A percentile compares a stretch with the other conserved stretches of the same genome.
These are phyloP conservation scores for Colletotrichum musae DNA, from an alignment of 2,329 filamentous ascomycete species.

Conservation along the genomic window DNA sequence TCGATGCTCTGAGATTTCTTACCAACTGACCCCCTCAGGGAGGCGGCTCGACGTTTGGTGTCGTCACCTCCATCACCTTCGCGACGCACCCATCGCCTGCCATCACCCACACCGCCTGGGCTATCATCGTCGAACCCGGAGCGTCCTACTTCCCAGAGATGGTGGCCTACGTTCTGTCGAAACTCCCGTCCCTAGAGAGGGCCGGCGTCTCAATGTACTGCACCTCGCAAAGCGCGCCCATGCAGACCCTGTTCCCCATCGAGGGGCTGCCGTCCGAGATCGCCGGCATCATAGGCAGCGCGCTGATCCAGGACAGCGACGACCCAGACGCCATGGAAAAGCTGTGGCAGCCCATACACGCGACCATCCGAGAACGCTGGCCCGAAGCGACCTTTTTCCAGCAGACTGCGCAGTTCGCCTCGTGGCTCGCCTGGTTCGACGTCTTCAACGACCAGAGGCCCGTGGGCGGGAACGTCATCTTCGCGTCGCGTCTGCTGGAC, in stretches of 20 bases:
- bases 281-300: constrained; percentile 52
- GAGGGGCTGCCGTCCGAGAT: constrained; percentile 46
- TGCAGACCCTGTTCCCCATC: constrained; percentile 54
- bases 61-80: constrained; percentile 71
- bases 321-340: constrained; percentile 45
- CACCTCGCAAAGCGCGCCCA: constrained; percentile 44
- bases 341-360: constrained; percentile 53
- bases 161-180: constrained; percentile 61
- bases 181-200: constrained; percentile 62
- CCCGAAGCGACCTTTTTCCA: constrained; percentile 45
- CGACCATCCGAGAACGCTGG: constrained; percentile 56
- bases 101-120: constrained; percentile 46
- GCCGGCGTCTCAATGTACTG: constrained; percentile 67
- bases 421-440: constrained; percentile 56
- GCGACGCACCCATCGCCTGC: constrained; percentile 63
- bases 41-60: constrained; percentile 72
- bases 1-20: neutral
- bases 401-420: constrained; percentile 37
- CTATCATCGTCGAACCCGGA: constrained; percentile 46
- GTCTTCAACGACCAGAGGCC: constrained; percentile 52
- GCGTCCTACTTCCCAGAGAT: constrained; percentile 61
- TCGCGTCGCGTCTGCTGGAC: constrained; percentile 62
- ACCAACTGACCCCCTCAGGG: constrained; percentile 54
- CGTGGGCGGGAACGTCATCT: constrained; percentile 53
- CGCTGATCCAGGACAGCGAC: constrained; percentile 54